phyloP scores from a whole-genome alignment of 2,329 filamentous ascomycete species.

The Mycosphaerella sp. region DNA sequence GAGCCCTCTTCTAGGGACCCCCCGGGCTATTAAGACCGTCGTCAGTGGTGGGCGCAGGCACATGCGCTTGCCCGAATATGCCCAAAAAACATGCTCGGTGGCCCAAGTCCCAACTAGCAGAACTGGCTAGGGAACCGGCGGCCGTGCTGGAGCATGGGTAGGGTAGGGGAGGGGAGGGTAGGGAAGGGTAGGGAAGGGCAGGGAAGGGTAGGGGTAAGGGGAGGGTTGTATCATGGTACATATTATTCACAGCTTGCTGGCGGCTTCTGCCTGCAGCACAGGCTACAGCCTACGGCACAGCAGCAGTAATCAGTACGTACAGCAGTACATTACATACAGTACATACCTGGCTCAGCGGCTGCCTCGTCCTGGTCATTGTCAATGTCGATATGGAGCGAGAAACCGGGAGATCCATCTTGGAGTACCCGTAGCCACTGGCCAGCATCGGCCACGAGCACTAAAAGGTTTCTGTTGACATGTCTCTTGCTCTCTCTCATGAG shows the following conservation, averaged over 20 bases:
- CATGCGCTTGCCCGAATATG: conserved; percentile 19
- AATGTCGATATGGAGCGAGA: conserved; percentile 5
- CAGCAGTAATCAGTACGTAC: no score
- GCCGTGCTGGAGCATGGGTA: conserved; percentile 13
- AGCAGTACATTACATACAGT: no score
- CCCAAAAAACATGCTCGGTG: conserved; percentile 13
- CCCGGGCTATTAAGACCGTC: conserved; percentile 13
- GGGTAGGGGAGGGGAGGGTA: no score
- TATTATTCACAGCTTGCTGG: not conserved
- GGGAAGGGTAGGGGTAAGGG: no score
- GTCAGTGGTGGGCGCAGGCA: conserved; percentile 10
- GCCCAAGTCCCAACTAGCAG: conserved; percentile 9
- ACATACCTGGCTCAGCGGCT: no score
- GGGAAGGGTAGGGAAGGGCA: no score
- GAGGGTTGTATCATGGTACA: no score
- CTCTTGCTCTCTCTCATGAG: no score
- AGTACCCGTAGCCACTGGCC: no score
- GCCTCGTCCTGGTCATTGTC: not conserved
- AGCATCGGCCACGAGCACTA: conserved; percentile 16
- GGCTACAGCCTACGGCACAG: no score
- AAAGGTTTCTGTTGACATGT: no score
- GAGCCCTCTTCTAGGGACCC: conserved; percentile 17
- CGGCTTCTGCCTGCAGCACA: not conserved
- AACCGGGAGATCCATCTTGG: conserved; percentile 17
- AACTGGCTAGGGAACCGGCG: conserved; percentile 9